Evolutionary conservation across 1,139 yeast species (phyloP).

Genomic region (Yamadazyma aaseri): DNA sequence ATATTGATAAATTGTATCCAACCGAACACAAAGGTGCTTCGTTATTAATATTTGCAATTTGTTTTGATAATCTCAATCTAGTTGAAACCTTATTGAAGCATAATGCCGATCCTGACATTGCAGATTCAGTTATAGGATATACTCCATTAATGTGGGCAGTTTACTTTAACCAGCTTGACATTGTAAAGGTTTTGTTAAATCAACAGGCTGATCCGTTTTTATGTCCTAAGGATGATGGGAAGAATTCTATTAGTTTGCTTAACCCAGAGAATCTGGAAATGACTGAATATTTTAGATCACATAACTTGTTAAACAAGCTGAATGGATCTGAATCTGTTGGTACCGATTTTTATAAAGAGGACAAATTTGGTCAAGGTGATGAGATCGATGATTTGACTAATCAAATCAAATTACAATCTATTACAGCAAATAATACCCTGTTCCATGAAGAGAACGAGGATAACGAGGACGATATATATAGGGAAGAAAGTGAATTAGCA

Average conservation of each 20-base stretch:
- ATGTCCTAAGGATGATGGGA: constrained; percentile 29
- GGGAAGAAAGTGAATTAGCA: constrained; percentile 31
- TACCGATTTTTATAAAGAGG: constrained; percentile 18
- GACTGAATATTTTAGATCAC: constrained; percentile 39
- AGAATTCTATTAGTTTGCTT: constrained; percentile 34
- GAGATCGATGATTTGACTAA: constrained; percentile 40
- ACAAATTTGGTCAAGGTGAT: constrained; percentile 26
- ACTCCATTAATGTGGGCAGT: constrained; percentile 54
- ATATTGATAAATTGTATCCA: constrained; percentile 27
- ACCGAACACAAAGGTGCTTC: constrained; percentile 43
- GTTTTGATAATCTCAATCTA: constrained; percentile 43
- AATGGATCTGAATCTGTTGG: constrained; percentile 12
- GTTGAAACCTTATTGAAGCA: constrained; percentile 43
- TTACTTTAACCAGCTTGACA: constrained; percentile 35
- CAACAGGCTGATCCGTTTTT: constrained; percentile 44
- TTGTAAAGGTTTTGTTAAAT: constrained; percentile 34
- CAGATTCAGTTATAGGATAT: constrained; percentile 31
- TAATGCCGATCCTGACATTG: constrained; percentile 38
- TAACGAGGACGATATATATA: constrained; percentile 24
- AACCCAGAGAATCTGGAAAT: constrained; percentile 31
- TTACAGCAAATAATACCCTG: constrained; percentile 23
- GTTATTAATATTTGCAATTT: constrained; percentile 53
- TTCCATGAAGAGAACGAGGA: constrained; percentile 23
- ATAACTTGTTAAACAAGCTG: constrained; percentile 35
- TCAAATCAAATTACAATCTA: constrained; percentile 52